A percentile compares a stretch with the other conserved stretches of the same genome.
Conservation (phyloP, 2,329 filamentous ascomycete genomes). For the Scleromitrula shiraiana region DNA sequence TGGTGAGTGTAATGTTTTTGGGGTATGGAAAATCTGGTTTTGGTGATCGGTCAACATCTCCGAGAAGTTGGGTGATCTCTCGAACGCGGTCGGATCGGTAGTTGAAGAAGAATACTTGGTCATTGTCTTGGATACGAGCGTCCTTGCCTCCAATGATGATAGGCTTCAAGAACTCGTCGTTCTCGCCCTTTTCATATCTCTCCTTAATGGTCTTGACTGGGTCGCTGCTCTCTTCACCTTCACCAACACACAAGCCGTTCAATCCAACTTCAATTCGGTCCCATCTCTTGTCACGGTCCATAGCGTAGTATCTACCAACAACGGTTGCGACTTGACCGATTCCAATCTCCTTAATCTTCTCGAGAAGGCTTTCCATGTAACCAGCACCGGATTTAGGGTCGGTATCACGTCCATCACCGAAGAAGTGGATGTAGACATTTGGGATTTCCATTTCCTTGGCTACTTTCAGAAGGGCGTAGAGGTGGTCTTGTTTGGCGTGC, state of each 20-base stretch:
- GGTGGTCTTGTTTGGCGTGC: slow-evolving; percentile 92
- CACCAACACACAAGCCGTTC: slow-evolving; percentile 72
- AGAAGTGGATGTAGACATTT: slow-evolving; percentile 97
- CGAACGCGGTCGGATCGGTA: slow-evolving; percentile 97
- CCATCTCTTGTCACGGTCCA: slow-evolving; percentile 99
- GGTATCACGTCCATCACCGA: slow-evolving; percentile 94
- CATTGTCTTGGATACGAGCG: slow-evolving; percentile 81
- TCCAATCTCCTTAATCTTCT: slow-evolving; percentile 75
- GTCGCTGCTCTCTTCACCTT: slow-evolving; percentile 79
- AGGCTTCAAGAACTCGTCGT: slow-evolving; percentile 95
- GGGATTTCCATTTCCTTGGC: slow-evolving; percentile 84
- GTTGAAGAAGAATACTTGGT: slow-evolving; percentile 99
- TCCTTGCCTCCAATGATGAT: slow-evolving; percentile 90
- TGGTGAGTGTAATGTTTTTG: slow-evolving; percentile 77
- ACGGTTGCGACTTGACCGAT: slow-evolving; percentile 84
- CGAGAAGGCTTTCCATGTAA: slow-evolving; percentile 81
- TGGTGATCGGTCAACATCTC: slow-evolving; percentile 85
- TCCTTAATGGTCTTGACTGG: slow-evolving; percentile 80
- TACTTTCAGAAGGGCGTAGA: slow-evolving; percentile 78
- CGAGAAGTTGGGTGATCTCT: slow-evolving; percentile 90
- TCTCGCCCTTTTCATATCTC: slow-evolving; percentile 81
- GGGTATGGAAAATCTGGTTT: slow-evolving; percentile 89
- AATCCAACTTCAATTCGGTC: slow-evolving; percentile 85
- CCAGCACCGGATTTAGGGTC: slow-evolving; percentile 88
- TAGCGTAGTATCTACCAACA: slow-evolving; percentile 94